Base-by-base conservation (phyloP, 2,329 filamentous ascomycete species). In the Drechslerella dactyloides region DNA sequence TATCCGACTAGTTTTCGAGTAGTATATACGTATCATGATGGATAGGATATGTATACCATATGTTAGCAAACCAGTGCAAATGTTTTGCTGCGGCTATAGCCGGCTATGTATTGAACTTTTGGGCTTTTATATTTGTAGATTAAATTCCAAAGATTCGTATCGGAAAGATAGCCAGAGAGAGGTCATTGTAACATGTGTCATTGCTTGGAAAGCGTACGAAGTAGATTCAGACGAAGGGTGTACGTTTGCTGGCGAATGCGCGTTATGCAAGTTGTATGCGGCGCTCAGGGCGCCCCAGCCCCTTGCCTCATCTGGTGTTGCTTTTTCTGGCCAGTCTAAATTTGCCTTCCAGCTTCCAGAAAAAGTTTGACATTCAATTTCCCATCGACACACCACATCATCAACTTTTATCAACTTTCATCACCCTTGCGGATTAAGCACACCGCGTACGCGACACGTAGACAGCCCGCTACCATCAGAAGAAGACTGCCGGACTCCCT, bases 171-270 rank as follows among this genome's bases (percentile, higher is more conserved):
- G n/a, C n/a, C n/a, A n/a, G n/a, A n/a, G n/a, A n/a, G n/a, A n/a
- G n/a, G n/a, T n/a, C n/a, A n/a, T n/a, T n/a, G n/a, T n/a, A n/a
- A n/a, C n/a, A n/a, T n/a, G n/a, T n/a, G n/a, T n/a, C n/a, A n/a
- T n/a, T 33, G 27, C 27, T 33, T 33, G 27, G 4, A 33, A 33
- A 33, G 27, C 27, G n/a, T n/a, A n/a, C n/a, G n/a, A 33, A 33
- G 27, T 33, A 8, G 8, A 33, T 33, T 33, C 4, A 33, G 27
- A 33, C 27, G 27, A 33, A 33, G 27, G 3, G 27, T 33, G 27
- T 4, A 33, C 4, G 27, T 33, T 3, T 33, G 4, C 90, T 89
- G 79, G 93, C 93, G 70, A 89, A 88, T 76, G 91, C 83, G n/a
- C n/a, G n/a, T n/a, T n/a, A n/a, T n/a, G n/a, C 75, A 65, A 75